Percentiles rank a stretch among this genome's conserved stretches.
phyloP scores from a whole-genome alignment of 2,329 filamentous ascomycete species.

The Biscogniauxia mediterranea region DNA sequence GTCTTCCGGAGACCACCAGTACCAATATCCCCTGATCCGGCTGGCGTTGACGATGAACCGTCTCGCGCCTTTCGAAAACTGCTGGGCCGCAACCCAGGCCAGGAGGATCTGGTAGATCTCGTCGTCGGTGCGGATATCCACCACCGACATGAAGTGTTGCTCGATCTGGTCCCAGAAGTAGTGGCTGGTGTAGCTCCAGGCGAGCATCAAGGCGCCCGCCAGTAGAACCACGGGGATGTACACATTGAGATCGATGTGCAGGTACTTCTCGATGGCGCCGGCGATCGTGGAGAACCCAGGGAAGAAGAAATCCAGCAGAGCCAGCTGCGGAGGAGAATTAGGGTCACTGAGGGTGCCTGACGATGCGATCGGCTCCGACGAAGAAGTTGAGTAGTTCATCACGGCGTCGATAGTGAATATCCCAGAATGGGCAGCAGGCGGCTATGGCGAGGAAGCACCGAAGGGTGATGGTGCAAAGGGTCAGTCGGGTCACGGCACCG shows the following conservation, averaged over 20 bases:
- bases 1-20: constrained; percentile 43
- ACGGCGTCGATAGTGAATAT: neutral
- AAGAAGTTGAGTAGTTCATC: neutral
- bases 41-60: constrained; percentile 65
- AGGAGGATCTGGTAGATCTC: constrained; percentile 73
- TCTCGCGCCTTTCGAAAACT: constrained; percentile 57
- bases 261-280: constrained; percentile 50
- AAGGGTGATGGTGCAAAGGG: neutral
- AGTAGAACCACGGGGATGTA: constrained; percentile 60
- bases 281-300: constrained; percentile 63
- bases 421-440: neutral
- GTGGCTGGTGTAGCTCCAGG: constrained; percentile 51
- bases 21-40: constrained; percentile 52
- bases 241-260: constrained; percentile 60
- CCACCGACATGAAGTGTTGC: constrained; percentile 60
- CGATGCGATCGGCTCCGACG: neutral
- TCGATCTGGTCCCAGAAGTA: constrained; percentile 49
- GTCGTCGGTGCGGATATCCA: constrained; percentile 66
- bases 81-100: constrained; percentile 64
- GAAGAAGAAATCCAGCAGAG: constrained; percentile 61
- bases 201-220: constrained; percentile 47
- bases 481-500: too few relatives aligned
- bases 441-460: neutral
- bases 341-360: constrained; percentile 1
- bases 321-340: constrained; percentile 34